These are phyloP conservation scores for Aspergillus carbonarius DNA, from an alignment of 2,329 filamentous ascomycete genomes.

Conservation along the genomic window DNA sequence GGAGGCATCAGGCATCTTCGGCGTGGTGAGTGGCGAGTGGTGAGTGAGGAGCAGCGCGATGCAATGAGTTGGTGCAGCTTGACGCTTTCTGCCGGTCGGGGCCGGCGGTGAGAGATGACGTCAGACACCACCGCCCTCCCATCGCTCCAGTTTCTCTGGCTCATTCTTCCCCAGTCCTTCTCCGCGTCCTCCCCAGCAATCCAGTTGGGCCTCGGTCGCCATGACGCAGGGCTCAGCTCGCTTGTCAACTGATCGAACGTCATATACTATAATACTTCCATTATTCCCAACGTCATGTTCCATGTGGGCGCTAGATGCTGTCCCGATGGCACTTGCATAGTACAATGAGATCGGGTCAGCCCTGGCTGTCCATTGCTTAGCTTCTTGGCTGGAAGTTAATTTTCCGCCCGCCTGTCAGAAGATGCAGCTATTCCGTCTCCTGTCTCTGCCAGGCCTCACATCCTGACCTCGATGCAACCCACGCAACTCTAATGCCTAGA, in stretches of 20 bases:
- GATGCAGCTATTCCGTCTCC: background rate
- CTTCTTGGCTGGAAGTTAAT: background rate
- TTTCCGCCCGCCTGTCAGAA: background rate
- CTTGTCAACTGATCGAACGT: background rate
- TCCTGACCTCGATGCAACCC: background rate
- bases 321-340: background rate
- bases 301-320: background rate
- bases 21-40: no score
- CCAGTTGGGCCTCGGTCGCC: background rate
- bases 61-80: background rate
- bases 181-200: background rate
- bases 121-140: background rate
- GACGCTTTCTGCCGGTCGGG: background rate
- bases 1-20: no score
- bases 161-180: background rate
- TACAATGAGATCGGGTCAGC: background rate
- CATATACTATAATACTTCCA: background rate
- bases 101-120: background rate
- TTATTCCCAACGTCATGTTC: background rate
- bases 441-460: background rate
- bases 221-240: background rate
- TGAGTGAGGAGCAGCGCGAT: no score
- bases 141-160: background rate
- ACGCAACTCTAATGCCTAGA: background rate
- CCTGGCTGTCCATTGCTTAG: background rate